These are phyloP conservation scores for Tuber melanosporum DNA, from an alignment of 495 filamentous ascomycete species.

Conservation along the genomic window DNA sequence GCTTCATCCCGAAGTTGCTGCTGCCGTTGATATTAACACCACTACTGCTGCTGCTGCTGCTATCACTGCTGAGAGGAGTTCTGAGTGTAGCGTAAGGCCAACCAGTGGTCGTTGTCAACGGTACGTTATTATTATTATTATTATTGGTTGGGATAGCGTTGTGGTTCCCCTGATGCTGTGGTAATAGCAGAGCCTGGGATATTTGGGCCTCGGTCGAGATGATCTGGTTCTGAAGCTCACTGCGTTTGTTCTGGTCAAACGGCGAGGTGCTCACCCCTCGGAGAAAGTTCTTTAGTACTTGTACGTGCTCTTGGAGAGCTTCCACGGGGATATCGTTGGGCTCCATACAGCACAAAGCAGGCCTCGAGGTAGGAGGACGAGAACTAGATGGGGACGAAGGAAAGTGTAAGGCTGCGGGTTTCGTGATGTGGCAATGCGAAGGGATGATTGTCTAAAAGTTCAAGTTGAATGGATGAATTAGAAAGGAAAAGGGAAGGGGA, in stretches of 20 bases:
- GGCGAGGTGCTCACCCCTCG: conserved; percentile 1
- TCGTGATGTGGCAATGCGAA: conserved; percentile 6
- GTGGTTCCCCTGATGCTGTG: conserved; percentile 25
- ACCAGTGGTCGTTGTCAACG: neutral
- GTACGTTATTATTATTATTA: neutral
- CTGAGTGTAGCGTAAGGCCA: neutral
- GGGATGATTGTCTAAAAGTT: neutral
- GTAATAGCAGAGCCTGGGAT: conserved; percentile 1
- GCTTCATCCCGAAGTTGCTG: conserved; percentile 27
- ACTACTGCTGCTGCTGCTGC: conserved; percentile 22
- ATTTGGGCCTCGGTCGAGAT: conserved; percentile 22
- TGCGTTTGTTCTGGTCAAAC: conserved; percentile 19
- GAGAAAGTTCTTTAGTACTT: conserved; percentile 10
- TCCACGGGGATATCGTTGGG: conserved; percentile 22
- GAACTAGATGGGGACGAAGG: neutral
- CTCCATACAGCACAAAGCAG: conserved; percentile 16
- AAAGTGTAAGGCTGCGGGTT: conserved; percentile 4
- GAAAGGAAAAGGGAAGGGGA: neutral
- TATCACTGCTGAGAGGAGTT: neutral
- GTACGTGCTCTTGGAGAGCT: conserved; percentile 25
- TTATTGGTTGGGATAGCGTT: neutral
- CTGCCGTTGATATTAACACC: conserved; percentile 24
- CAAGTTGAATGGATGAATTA: neutral
- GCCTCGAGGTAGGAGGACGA: neutral
- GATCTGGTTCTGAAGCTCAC: conserved; percentile 16